phyloP scores from a whole-genome alignment of 2,329 filamentous ascomycete genomes.

The Phyllosticta capitalensis region DNA sequence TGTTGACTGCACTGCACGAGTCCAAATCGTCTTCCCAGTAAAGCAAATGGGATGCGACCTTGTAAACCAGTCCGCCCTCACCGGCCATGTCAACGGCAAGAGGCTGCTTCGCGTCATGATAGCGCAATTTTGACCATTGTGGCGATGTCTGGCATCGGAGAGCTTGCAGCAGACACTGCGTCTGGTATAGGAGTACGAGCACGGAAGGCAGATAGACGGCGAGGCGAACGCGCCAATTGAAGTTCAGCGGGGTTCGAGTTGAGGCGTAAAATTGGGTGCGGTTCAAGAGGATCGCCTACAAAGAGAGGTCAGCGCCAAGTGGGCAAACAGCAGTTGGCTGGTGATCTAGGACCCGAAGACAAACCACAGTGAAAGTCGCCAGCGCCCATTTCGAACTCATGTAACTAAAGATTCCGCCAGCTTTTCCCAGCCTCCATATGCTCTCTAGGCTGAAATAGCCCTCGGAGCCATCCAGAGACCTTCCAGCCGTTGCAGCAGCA shows the following conservation, averaged over 20 bases:
- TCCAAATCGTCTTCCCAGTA: constrained; percentile 63
- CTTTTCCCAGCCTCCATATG: constrained; percentile 48
- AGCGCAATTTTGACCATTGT: constrained; percentile 36
- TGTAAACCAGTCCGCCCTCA: constrained; percentile 60
- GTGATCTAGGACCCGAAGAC: constrained; percentile 15
- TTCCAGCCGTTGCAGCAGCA: constrained; percentile 21
- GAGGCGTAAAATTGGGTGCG: constrained; percentile 90
- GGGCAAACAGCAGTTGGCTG: background rate
- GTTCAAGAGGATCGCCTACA: constrained; percentile 71
- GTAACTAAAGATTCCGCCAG: constrained; percentile 84
- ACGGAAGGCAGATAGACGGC: constrained; percentile 63
- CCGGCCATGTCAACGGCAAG: constrained; percentile 41
- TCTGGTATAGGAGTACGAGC: constrained; percentile 58
- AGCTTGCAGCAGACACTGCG: constrained; percentile 62
- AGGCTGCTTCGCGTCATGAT: constrained; percentile 34
- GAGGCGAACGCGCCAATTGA: constrained; percentile 64
- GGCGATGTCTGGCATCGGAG: constrained; percentile 79
- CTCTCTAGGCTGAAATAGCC: constrained; percentile 25
- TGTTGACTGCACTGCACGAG: constrained; percentile 66
- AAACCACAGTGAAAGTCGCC: constrained; percentile 68
- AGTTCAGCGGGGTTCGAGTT: constrained; percentile 66
- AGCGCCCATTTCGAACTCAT: constrained; percentile 87
- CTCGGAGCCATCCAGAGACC: constrained; percentile 26
- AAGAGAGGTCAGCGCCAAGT: background rate
- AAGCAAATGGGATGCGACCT: constrained; percentile 60